Conservation (phyloP, 129 eudicot genomes). For the Saussurea involucrata region DNA sequence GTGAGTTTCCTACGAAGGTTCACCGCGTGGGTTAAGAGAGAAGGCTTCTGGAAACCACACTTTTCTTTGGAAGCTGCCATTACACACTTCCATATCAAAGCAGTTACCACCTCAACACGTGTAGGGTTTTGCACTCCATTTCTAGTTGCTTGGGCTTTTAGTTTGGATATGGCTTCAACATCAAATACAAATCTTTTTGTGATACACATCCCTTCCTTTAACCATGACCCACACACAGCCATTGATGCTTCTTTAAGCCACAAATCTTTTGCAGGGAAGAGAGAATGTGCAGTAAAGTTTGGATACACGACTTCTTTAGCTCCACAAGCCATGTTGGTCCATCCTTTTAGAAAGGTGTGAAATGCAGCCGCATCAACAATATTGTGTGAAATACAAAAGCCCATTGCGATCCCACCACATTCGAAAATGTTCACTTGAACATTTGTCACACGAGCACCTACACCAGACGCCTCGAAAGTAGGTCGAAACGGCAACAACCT, state of each 20-base stretch:
- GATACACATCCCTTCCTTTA: background rate
- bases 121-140: background rate
- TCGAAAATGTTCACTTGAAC: background rate
- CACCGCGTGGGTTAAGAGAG: background rate
- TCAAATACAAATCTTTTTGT: background rate
- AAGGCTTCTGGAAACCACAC: background rate
- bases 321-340: slow-evolving; percentile 8
- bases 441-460: background rate
- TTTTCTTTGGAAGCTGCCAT: background rate
- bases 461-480: background rate
- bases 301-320: slow-evolving; percentile 2
- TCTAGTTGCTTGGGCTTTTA: background rate
- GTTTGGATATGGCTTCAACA: background rate
- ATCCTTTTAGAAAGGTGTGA: background rate
- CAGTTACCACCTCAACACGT: background rate
- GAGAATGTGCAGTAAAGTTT: slow-evolving; percentile 26
- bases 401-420: background rate
- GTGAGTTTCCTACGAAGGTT: background rate
- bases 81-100: background rate
- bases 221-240: background rate
- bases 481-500: background rate
- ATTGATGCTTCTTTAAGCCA: slow-evolving; percentile 32
- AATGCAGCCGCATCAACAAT: background rate
- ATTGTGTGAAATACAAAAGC: background rate
- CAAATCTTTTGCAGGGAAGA: slow-evolving; percentile 27